These are phyloP conservation scores for Rhodamnia rubescens DNA, from an alignment of 345 rosid species.

Conservation along the genomic window DNA sequence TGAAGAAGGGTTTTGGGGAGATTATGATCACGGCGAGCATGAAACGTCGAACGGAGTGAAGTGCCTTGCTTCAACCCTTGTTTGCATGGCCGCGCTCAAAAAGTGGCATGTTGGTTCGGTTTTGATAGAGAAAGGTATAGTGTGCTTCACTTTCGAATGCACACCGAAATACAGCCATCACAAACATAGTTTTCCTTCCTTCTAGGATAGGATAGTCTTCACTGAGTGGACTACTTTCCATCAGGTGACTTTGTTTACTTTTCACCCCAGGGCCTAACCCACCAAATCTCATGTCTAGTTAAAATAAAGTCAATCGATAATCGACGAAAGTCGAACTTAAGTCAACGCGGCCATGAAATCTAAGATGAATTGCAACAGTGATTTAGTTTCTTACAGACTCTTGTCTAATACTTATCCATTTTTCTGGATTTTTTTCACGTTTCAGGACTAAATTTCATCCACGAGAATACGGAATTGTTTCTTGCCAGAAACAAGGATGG, in stretches of 20 bases:
- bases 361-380: too few relatives aligned
- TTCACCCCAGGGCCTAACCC: neutral
- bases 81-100: slow-evolving; percentile 40
- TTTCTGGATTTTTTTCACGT: neutral
- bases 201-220: neutral
- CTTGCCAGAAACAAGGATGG: slow-evolving; percentile 1
- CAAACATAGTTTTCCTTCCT: neutral
- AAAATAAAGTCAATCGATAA: too few relatives aligned
- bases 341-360: too few relatives aligned
- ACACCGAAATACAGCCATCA: neutral
- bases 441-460: slow-evolving; percentile 29
- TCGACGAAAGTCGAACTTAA: too few relatives aligned
- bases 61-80: slow-evolving; percentile 34
- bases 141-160: neutral
- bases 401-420: neutral
- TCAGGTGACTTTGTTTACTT: neutral
- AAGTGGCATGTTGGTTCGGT: slow-evolving; percentile 23
- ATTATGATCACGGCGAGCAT: slow-evolving; percentile 9
- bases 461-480: slow-evolving; percentile 20
- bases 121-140: slow-evolving; percentile 22
- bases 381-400: too few relatives aligned
- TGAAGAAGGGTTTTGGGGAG: slow-evolving; percentile 43
- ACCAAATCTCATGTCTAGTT: neutral
- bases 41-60: slow-evolving; percentile 3
- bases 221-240: neutral